Conservation (phyloP, 129 eudicot species). For the Arctium minus region DNA sequence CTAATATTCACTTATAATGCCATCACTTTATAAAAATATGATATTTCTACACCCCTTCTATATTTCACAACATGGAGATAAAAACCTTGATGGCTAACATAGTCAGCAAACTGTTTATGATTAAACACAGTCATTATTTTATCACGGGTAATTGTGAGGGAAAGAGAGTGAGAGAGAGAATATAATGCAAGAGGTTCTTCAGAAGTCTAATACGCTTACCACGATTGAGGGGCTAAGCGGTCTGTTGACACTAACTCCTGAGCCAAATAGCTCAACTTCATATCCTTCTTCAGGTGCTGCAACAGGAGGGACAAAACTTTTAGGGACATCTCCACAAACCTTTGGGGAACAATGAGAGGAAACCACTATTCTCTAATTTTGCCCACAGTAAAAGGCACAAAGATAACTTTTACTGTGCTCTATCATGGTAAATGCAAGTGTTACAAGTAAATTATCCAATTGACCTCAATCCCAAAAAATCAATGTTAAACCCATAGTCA, state of each 20-base stretch:
- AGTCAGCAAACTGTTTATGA: background rate
- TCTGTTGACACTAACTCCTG: slow-evolving; percentile 94
- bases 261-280: slow-evolving; percentile 93
- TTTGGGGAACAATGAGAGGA: background rate
- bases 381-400: background rate
- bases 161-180: no score
- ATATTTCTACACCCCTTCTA: background rate
- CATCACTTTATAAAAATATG: background rate
- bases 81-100: background rate
- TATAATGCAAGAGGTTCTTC: no score
- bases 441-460: background rate
- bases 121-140: no score
- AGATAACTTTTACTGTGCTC: background rate
- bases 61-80: background rate
- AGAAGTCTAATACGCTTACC: slow-evolving; percentile 38
- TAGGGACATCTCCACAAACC: background rate
- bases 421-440: background rate
- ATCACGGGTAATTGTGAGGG: no score
- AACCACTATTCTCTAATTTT: background rate
- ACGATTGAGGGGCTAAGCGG: slow-evolving; percentile 94
- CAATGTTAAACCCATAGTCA: background rate
- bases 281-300: slow-evolving; percentile 94
- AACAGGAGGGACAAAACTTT: slow-evolving; percentile 15
- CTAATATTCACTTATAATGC: background rate
- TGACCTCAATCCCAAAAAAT: background rate